phyloP scores from a whole-genome alignment of 768 basidiomycete species.

The Sistotremastrum niveocremeum region DNA sequence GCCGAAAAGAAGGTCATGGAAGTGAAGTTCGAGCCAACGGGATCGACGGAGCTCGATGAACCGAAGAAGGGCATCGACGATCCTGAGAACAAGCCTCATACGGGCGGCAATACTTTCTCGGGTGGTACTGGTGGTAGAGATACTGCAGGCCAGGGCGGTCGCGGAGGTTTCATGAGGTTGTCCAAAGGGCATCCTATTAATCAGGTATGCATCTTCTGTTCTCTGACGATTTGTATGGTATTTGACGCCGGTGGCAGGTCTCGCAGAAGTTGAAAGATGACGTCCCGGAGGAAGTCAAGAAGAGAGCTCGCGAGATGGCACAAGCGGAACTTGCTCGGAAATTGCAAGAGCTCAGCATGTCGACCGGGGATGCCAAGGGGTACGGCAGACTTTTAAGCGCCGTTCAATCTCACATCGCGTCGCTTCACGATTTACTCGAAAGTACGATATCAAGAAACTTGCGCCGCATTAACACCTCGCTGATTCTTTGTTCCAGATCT shows the following conservation, averaged over 20 bases:
- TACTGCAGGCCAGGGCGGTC: conserved; percentile 52
- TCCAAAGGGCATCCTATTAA: conserved; percentile 52
- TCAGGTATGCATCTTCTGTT: conserved; percentile 24
- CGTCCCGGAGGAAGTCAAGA: conserved; percentile 47
- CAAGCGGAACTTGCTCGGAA: conserved; percentile 45
- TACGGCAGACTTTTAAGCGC: conserved; percentile 39
- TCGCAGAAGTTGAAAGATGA: conserved; percentile 40
- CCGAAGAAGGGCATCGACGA: conserved; percentile 56
- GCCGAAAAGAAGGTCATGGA: conserved; percentile 37
- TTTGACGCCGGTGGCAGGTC: conserved; percentile 19
- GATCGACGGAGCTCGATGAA: conserved; percentile 29
- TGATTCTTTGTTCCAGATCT: conserved; percentile 28
- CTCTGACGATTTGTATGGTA: background rate
- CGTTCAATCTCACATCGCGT: conserved; percentile 47
- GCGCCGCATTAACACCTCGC: background rate
- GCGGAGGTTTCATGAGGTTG: conserved; percentile 53
- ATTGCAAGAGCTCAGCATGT: conserved; percentile 53
- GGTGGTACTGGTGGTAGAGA: conserved; percentile 59
- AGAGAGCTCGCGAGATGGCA: conserved; percentile 55
- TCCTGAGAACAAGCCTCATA: conserved; percentile 36
- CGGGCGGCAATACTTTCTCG: conserved; percentile 50
- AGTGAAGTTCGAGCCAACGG: conserved; percentile 41
- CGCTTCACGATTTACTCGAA: conserved; percentile 47
- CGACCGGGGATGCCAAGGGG: conserved; percentile 35
- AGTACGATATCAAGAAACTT: conserved; percentile 24